Base-by-base conservation (phyloP, 164 flowering plant species). In the Vitis labrusca region DNA sequence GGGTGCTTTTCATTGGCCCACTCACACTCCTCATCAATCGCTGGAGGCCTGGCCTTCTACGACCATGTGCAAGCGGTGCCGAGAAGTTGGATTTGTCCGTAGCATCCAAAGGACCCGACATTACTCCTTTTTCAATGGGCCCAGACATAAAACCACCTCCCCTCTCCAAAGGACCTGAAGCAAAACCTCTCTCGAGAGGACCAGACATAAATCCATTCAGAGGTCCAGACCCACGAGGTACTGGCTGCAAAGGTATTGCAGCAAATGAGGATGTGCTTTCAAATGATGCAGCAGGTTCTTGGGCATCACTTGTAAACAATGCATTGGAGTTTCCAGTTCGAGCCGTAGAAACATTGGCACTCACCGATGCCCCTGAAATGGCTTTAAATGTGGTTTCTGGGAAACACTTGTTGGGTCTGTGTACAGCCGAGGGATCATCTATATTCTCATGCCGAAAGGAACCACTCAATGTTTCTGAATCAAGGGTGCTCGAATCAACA, bases 361-460 rank as follows among this genome's bases (percentile, higher is more conserved):
- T 85, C 16, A 89, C 91, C 0, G 93, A 89, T 47, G 93, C 93
- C 8, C 93, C 93, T 0, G 93, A 89, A 49, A 89, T 89, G 9
- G 88, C 67, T 67, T 73, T 85, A 64, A 88, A 88, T 12, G 87
- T 80, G 56, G 90, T 86, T 55, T 85, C 88, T 8, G 84, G 82
- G 30, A 74, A 71, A 59, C 68, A 69, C 77, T 81, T 84, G 67
- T 51, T 75, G 66, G 81, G 80, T 70, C 74, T 83, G 57, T 77
- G 80, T 27, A 77, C 59, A 62, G 68, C 59, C 13, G 75, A 55
- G 0, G 82, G 51, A 68, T 85, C 88, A 15, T 87, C 91, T 1
- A 85, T 44, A 16, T 69, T 73, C 16, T 87, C 88, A 70, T 76
- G 84, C 19, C 87, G 70, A 62, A 85, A 85, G 10, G 91, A 87